Percentiles rank a stretch among this genome's conserved stretches.
Evolutionary conservation across 2,329 filamentous ascomycete species (phyloP).

Genomic region (Aspergillus jensenii): DNA sequence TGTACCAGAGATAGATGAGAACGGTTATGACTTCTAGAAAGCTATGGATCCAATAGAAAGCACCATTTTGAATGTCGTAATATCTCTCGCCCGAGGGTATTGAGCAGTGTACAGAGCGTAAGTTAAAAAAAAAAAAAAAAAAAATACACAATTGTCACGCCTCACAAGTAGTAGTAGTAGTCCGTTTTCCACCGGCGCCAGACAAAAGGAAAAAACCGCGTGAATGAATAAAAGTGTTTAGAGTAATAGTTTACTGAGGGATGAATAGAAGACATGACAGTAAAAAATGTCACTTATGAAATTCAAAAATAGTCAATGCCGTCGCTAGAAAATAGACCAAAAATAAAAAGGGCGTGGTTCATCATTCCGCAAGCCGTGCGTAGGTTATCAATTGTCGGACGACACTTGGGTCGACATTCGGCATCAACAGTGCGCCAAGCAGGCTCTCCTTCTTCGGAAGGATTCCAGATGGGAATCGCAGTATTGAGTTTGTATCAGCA

Average conservation of each 20-base stretch:
- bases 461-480: slow-evolving; percentile 58
- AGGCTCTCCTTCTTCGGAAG: slow-evolving; percentile 68
- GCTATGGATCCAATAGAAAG: not conserved
- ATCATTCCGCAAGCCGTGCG: slow-evolving; percentile 53
- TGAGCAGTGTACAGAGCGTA: slow-evolving; percentile 35
- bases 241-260: slow-evolving; percentile 21
- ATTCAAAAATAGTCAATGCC: slow-evolving; percentile 14
- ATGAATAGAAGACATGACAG: slow-evolving; percentile 23
- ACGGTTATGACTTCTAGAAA: not conserved
- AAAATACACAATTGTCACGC: slow-evolving; percentile 22
- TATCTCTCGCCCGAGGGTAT: slow-evolving; percentile 34
- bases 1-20: not conserved
- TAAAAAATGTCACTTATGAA: slow-evolving; percentile 17
- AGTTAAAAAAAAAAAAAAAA: slow-evolving; percentile 7
- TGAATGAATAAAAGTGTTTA: slow-evolving; percentile 2
- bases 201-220: slow-evolving; percentile 7
- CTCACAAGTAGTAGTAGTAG: slow-evolving; percentile 12
- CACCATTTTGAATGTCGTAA: slow-evolving; percentile 21
- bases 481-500: slow-evolving; percentile 52
- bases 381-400: slow-evolving; percentile 68
- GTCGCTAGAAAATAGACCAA: slow-evolving; percentile 21
- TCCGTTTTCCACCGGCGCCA: slow-evolving; percentile 26
- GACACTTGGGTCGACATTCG: slow-evolving; percentile 62
- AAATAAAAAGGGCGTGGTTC: slow-evolving; percentile 4
- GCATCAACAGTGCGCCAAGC: slow-evolving; percentile 66